Conservation (phyloP, 1,284 basidiomycete species). For the Naganishia sp. region DNA sequence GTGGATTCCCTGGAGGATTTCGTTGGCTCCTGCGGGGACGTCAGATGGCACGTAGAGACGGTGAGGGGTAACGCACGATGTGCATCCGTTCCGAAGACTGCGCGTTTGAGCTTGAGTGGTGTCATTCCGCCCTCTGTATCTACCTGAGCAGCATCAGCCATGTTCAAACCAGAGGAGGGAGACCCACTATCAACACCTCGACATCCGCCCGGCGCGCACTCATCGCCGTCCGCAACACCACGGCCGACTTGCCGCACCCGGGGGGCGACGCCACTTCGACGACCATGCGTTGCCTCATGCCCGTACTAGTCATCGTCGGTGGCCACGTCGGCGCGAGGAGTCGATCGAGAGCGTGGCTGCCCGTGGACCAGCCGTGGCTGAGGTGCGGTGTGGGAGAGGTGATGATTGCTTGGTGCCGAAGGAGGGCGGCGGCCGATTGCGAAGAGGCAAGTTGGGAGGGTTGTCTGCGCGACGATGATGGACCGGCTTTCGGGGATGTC, state of each 20-base stretch:
- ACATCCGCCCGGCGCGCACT: slow-evolving; percentile 38
- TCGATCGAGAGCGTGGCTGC: slow-evolving; percentile 41
- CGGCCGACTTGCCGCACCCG: slow-evolving; percentile 48
- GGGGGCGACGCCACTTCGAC: slow-evolving; percentile 51
- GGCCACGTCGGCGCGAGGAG: slow-evolving; percentile 38
- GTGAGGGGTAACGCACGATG: background rate
- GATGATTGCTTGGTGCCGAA: slow-evolving; percentile 37
- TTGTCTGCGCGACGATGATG: slow-evolving; percentile 2
- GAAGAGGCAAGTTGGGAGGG: background rate
- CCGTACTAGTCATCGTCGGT: slow-evolving; percentile 34
- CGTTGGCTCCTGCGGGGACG: slow-evolving; percentile 3
- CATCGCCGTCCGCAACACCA: slow-evolving; percentile 43
- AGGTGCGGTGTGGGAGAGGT: slow-evolving; percentile 26
- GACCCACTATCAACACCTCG: slow-evolving; percentile 52
- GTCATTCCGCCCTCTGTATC: slow-evolving; percentile 52
- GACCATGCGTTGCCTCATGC: slow-evolving; percentile 44
- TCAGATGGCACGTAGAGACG: background rate
- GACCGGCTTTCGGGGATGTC: background rate
- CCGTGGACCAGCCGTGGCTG: slow-evolving; percentile 38
- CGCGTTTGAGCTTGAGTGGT: slow-evolving; percentile 38
- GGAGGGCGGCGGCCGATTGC: slow-evolving; percentile 2
- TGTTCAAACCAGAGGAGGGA: slow-evolving; percentile 4
- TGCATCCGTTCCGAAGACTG: slow-evolving; percentile 24
- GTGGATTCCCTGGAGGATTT: slow-evolving; percentile 46
- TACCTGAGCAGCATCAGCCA: slow-evolving; percentile 23